Percentiles rank a stretch among this genome's conserved stretches.
Evolutionary conservation across 2,329 filamentous ascomycete genomes (phyloP).

Genomic region (Talaromyces islandicus): DNA sequence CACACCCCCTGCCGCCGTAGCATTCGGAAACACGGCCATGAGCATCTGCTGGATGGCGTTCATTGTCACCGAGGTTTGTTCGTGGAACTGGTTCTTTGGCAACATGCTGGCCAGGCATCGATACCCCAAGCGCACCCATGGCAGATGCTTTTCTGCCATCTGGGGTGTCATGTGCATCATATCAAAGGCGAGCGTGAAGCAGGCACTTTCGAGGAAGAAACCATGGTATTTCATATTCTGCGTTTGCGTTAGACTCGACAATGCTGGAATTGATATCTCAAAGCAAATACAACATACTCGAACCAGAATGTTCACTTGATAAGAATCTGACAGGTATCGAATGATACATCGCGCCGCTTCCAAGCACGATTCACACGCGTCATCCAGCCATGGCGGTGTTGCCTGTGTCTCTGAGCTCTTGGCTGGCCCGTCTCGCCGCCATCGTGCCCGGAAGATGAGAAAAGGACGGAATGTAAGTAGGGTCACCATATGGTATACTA

Average conservation of each 20-base stretch:
- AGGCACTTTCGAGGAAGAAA: slow-evolving; percentile 39
- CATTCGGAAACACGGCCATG: slow-evolving; percentile 22
- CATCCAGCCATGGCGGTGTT: slow-evolving; percentile 37
- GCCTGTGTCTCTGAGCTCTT: slow-evolving; percentile 12
- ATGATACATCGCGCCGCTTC: slow-evolving; percentile 38
- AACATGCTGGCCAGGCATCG: slow-evolving; percentile 33
- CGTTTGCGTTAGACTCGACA: neutral
- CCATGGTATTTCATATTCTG: slow-evolving; percentile 42
- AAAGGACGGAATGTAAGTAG: slow-evolving; percentile 42
- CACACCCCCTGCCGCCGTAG: slow-evolving; percentile 21
- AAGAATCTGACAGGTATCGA: slow-evolving; percentile 36
- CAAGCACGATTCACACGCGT: slow-evolving; percentile 38
- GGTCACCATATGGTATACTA: slow-evolving; percentile 41
- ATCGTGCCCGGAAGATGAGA: slow-evolving; percentile 38
- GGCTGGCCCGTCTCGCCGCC: slow-evolving; percentile 24
- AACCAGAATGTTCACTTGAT: slow-evolving; percentile 34
- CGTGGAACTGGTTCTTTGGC: slow-evolving; percentile 17
- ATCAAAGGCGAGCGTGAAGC: slow-evolving; percentile 39
- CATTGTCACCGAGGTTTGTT: slow-evolving; percentile 20
- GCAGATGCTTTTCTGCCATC: slow-evolving; percentile 32
- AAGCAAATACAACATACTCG: slow-evolving; percentile 22
- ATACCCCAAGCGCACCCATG: slow-evolving; percentile 37
- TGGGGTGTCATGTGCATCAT: slow-evolving; percentile 33
- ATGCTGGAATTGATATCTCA: neutral
- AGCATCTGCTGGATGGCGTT: slow-evolving; percentile 27